These are phyloP conservation scores for Tylopilus intermedius DNA, from an alignment of 768 basidiomycete species.

Conservation along the genomic window DNA sequence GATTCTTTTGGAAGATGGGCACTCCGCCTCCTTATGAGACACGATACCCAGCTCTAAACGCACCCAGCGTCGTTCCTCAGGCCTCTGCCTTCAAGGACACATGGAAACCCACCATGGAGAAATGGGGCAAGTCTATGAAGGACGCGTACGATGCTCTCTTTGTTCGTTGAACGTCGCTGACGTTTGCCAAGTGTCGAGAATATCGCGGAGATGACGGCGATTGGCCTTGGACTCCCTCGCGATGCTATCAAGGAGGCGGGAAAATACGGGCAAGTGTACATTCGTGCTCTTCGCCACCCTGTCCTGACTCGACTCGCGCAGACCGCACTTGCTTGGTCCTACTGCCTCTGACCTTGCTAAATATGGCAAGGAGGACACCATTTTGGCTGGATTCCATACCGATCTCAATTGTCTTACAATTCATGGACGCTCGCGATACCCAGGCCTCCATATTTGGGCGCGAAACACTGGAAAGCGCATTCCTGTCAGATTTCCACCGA, in stretches of 20 bases:
- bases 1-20: constrained; percentile 89
- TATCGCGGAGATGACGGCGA: constrained; percentile 82
- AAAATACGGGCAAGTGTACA: constrained; percentile 63
- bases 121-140: constrained; percentile 89
- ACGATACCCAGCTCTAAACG: constrained; percentile 69
- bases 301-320: constrained; percentile 20
- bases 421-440: constrained; percentile 80
- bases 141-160: constrained; percentile 53
- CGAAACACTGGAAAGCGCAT: constrained; percentile 90
- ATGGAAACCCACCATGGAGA: constrained; percentile 74
- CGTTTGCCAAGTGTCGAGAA: constrained; percentile 60
- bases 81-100: constrained; percentile 48
- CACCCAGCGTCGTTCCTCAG: constrained; percentile 77
- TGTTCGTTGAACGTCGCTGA: constrained; percentile 4
- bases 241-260: constrained; percentile 76
- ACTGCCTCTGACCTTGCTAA: constrained; percentile 87
- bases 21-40: constrained; percentile 72
- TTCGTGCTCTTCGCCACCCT: neutral
- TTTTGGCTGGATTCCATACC: constrained; percentile 90
- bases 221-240: constrained; percentile 71
- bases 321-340: constrained; percentile 86
- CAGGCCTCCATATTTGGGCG: constrained; percentile 91
- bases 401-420: constrained; percentile 95
- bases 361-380: constrained; percentile 74
- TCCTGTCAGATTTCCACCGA: constrained; percentile 77